Conservation (phyloP, 495 filamentous ascomycete genomes). For the Chaetomium cochliodes region DNA sequence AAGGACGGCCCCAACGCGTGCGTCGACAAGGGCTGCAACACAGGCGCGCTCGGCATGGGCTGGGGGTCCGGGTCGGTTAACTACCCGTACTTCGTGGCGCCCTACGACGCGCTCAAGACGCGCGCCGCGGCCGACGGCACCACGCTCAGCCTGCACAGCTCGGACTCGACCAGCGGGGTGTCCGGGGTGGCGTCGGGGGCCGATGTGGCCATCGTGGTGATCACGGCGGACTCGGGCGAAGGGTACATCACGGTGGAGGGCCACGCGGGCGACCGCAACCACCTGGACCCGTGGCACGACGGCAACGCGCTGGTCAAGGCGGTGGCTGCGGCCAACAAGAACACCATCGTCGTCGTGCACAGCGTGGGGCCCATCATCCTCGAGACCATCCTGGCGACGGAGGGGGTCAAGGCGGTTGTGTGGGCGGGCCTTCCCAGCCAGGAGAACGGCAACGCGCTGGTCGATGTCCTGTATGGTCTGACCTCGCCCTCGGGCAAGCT, state of each 20-base stretch:
- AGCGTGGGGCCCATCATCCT: conserved; percentile 84
- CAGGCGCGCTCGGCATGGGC: conserved; percentile 59
- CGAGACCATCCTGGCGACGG: conserved; percentile 75
- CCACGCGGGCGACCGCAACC: conserved; percentile 57
- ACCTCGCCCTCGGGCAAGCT: conserved; percentile 80
- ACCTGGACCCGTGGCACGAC: conserved; percentile 70
- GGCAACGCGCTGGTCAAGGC: conserved; percentile 69
- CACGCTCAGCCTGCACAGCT: conserved; percentile 49
- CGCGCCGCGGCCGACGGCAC: conserved; percentile 51
- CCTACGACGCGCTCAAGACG: conserved; percentile 54
- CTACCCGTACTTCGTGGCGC: conserved; percentile 58
- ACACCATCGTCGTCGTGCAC: conserved; percentile 88
- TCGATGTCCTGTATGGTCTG: conserved; percentile 82
- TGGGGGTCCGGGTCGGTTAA: conserved; percentile 60
- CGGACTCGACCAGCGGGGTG: conserved; percentile 51
- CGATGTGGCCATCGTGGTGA: conserved; percentile 63
- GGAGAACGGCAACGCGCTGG: conserved; percentile 83
- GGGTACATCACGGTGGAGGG: conserved; percentile 64
- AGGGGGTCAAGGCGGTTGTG: conserved; percentile 75
- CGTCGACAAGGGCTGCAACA: conserved; percentile 59
- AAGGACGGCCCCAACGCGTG: conserved; percentile 53
- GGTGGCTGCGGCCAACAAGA: conserved; percentile 61
- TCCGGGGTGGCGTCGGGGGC: conserved; percentile 52
- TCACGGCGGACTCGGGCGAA: conserved; percentile 66
- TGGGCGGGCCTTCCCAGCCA: conserved; percentile 89